Evolutionary conservation across 2,329 filamentous ascomycete genomes (phyloP).

Genomic region (Aotearoamyces nothofagi): DNA sequence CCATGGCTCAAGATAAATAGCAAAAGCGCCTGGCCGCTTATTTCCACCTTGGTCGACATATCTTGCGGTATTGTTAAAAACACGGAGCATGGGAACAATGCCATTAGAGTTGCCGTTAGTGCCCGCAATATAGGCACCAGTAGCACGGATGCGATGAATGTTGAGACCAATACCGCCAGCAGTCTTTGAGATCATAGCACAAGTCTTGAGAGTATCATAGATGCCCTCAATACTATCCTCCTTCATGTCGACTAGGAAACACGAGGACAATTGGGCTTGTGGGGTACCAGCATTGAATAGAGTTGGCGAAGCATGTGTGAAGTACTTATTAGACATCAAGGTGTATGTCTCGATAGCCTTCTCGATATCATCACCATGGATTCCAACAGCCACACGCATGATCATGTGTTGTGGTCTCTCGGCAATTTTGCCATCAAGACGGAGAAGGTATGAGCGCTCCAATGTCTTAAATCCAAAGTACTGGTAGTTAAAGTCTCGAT

Average conservation of each 20-base stretch:
- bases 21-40: constrained; percentile 96
- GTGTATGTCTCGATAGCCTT: constrained; percentile 96
- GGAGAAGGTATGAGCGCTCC: constrained; percentile 92
- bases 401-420: constrained; percentile 99
- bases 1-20: constrained; percentile 98
- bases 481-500: constrained; percentile 99
- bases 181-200: constrained; percentile 99
- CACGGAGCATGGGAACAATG: constrained; percentile 92
- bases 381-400: constrained; percentile 96
- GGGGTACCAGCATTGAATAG: constrained; percentile 97
- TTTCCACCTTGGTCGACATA: constrained; percentile 99
- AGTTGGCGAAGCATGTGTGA: constrained; percentile 94
- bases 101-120: constrained; percentile 98
- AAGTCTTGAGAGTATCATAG: constrained; percentile 97
- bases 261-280: constrained; percentile 86
- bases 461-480: constrained; percentile 99
- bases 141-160: constrained; percentile 90
- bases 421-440: constrained; percentile 88
- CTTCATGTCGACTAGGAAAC: constrained; percentile 99
- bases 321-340: constrained; percentile 96
- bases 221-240: constrained; percentile 99
- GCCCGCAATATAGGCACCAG: constrained; percentile 93
- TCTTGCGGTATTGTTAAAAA: constrained; percentile 98
- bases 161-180: constrained; percentile 96
- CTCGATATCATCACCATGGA: constrained; percentile 91